Conservation (phyloP, 2,329 filamentous ascomycete genomes). For the Fusarium sp. region DNA sequence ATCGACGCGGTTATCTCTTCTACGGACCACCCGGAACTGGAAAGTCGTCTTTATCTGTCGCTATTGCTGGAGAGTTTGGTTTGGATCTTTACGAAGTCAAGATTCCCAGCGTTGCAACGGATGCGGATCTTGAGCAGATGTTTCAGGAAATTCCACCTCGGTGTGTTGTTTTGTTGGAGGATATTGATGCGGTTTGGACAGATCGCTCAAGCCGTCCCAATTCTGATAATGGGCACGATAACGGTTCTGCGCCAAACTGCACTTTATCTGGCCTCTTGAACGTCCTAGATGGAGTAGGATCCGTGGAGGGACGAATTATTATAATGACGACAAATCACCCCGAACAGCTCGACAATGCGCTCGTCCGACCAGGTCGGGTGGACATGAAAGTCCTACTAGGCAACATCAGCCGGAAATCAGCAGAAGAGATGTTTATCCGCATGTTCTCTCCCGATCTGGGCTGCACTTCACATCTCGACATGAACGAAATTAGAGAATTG, state of each 20-base stretch:
- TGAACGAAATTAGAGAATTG: slow-evolving; percentile 56
- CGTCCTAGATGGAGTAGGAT: slow-evolving; percentile 76
- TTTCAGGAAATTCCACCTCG: slow-evolving; percentile 64
- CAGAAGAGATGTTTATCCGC: slow-evolving; percentile 59
- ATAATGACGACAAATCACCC: slow-evolving; percentile 79
- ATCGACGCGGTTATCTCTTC: slow-evolving; percentile 67
- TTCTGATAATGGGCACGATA: slow-evolving; percentile 30
- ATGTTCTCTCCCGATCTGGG: slow-evolving; percentile 56
- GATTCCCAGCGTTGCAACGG: slow-evolving; percentile 60
- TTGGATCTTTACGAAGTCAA: slow-evolving; percentile 63
- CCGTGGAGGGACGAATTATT: slow-evolving; percentile 75
- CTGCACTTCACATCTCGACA: slow-evolving; percentile 39
- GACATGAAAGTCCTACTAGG: slow-evolving; percentile 71
- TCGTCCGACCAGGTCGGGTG: slow-evolving; percentile 74
- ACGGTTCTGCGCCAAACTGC: slow-evolving; percentile 42
- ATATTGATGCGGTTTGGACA: slow-evolving; percentile 60
- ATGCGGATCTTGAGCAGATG: slow-evolving; percentile 61
- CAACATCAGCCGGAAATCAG: slow-evolving; percentile 57
- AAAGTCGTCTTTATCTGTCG: slow-evolving; percentile 67
- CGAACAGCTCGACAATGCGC: slow-evolving; percentile 71
- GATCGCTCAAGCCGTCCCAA: slow-evolving; percentile 45
- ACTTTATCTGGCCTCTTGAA: slow-evolving; percentile 76
- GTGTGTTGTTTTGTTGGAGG: slow-evolving; percentile 66
- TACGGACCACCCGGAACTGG: slow-evolving; percentile 72
- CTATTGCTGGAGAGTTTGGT: slow-evolving; percentile 62